Evolutionary conservation across 768 basidiomycete species (phyloP), one percentile per base, ranked within the genome.

Genomic region (Rhodotorula toruloides): DNA sequence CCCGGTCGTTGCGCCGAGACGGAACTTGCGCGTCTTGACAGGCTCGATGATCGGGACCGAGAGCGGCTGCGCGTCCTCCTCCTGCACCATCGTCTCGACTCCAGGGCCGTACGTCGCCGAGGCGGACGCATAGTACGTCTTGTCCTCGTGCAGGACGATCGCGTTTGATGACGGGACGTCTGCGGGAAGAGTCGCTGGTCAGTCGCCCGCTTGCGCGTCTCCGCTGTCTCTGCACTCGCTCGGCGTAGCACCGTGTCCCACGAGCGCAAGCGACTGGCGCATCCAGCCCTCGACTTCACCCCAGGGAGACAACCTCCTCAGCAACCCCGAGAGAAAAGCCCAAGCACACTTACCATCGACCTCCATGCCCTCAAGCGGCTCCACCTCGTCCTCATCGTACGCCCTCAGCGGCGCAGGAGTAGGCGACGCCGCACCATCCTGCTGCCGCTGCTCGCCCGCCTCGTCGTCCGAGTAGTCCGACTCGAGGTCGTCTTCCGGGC

Each of bases 51-150:
- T 93, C 27, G 96, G 96, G 74, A 98, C 91, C 4, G 90, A 83
- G 27, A 99, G 83, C 21, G 91, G 91, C 77, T 99, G 96, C 6
- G 90, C 86, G 76, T 99, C 96, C 79, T 99, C 96, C 78, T 99
- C 96, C 76, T 98, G 96, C 4, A 99, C 96, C 72, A 98, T 79
- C 1, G 96, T 89, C 79, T 98, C 94, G 37, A 99, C 96, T 64
- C 86, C 96, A 44, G 84, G 81, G 4, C 96, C 96, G 77, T 99
- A 99, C 3, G 93, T 85, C 25, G 97, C 91, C 61, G 81, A 82
- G 2, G 96, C 94, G 21, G 88, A 88, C 21, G 91, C 90, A 77
- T 99, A 99, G 78, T 99, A 98, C 77, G 91, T 89, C 78, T 99
- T 99, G 79, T 99, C 89, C 77, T 98, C 96, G 74, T 98, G 94